Evolutionary conservation across 805 yeast genomes (phyloP).

Genomic region (Monosporozyma solicola): DNA sequence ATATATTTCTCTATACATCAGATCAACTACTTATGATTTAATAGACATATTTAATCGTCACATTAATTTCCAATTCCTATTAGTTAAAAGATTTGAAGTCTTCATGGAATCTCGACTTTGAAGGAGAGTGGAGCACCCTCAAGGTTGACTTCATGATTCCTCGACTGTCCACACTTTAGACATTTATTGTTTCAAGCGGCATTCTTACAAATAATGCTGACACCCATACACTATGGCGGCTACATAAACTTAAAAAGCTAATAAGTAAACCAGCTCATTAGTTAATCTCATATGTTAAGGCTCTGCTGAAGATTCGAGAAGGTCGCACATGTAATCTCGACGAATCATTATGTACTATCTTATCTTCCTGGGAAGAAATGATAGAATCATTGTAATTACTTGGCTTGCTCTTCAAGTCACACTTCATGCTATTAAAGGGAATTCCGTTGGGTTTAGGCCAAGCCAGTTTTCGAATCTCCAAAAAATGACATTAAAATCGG

Average conservation of each 20-base stretch:
- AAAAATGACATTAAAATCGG: not conserved
- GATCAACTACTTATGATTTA: not conserved
- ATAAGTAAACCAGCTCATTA: not conserved
- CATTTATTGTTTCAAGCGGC: not conserved
- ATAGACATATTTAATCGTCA: not conserved
- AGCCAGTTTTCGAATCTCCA: not conserved
- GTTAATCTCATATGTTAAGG: not conserved
- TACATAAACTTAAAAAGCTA: not conserved
- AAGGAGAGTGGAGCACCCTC: too few species aligned
- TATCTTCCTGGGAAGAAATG: too few species aligned
- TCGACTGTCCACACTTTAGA: not conserved
- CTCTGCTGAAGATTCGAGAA: not conserved
- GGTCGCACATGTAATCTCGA: too few species aligned
- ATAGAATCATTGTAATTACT: too few species aligned
- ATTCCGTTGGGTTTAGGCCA: not conserved
- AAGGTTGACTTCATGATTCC: too few species aligned
- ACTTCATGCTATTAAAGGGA: not conserved
- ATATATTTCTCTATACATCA: not conserved
- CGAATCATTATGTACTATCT: too few species aligned
- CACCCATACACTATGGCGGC: conserved; percentile 1
- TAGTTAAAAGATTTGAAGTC: not conserved
- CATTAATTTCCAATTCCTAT: not conserved
- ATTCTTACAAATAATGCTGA: not conserved
- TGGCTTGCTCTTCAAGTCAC: not conserved
- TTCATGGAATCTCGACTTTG: too few species aligned